Evolutionary conservation across 2,329 filamentous ascomycete species (phyloP), one percentile per base, ranked within the genome.

Genomic region (Fusarium pininemorale): DNA sequence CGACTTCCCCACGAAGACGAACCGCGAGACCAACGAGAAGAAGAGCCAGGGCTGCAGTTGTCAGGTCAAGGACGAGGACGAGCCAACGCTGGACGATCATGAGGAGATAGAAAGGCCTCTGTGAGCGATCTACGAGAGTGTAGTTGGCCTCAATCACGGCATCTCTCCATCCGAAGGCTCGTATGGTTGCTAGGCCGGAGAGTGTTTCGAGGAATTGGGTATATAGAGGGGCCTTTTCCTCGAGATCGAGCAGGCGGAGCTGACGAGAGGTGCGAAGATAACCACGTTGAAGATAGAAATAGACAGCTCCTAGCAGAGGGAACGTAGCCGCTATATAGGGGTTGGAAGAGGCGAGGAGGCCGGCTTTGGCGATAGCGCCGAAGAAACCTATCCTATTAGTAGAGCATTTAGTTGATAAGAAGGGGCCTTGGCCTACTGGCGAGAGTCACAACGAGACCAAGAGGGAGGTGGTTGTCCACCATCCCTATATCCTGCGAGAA

Each of bases 21-120:
- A 87, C 83, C 4, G 86, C 84, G 15, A 88, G 87, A 78, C 45
- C 80, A 22, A 89, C 84, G 7, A 89, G 75, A 12, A 87, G 74
- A 2, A 86, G 81, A 3, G 87, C 86, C 20, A 89, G 80, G 7
- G 75, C 83, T 1, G 86, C 83, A 0, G 87, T 85, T 2, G 86
- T 81, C 35, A 89, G 77, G 64, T 89, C 86, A 3, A 90, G 77
- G 0, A 88, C 85, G 3, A 90, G 78, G 0, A 81, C 84, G 0
- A 90, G 80, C 89, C 89, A 91, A 41, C 87, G 83, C 75, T 91
- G 90, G 7, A 90, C 84, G 44, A 86, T 85, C 63, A 84, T 87
- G 11, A 91, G 82, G 1, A 90, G 82, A 73, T 91, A 91, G 56
- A 87, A 88, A 0, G 89, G 89, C 28, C 82, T 80, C 72, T 91